phyloP scores from a whole-genome alignment of 257 asterid species.

The Ilex asprella region DNA sequence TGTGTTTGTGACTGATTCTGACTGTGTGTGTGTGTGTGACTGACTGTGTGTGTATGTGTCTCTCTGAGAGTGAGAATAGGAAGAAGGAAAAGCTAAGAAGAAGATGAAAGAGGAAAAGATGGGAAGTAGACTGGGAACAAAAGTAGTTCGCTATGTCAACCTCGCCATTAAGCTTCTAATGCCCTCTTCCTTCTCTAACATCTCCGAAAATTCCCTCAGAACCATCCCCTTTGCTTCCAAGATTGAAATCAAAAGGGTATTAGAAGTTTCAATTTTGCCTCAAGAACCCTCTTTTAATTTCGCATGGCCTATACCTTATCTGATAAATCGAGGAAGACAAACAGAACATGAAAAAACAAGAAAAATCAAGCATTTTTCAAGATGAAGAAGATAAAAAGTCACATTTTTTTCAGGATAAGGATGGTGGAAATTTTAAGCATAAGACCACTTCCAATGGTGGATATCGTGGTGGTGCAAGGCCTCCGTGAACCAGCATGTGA shows the following conservation, averaged over 20 bases:
- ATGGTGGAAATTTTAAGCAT: slow-evolving; percentile 25
- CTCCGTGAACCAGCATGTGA: slow-evolving; percentile 88
- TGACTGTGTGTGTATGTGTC: too few species aligned
- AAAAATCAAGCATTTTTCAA: slow-evolving; percentile 70
- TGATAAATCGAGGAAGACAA: slow-evolving; percentile 60
- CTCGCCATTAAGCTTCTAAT: slow-evolving; percentile 81
- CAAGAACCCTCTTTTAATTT: slow-evolving; percentile 54
- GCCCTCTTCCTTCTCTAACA: slow-evolving; percentile 80
- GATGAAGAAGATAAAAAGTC: slow-evolving; percentile 62
- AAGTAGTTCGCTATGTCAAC: slow-evolving; percentile 70
- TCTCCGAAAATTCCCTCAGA: slow-evolving; percentile 83
- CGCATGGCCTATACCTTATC: slow-evolving; percentile 67
- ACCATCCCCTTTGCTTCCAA: slow-evolving; percentile 93
- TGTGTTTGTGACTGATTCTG: too few species aligned
- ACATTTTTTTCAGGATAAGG: slow-evolving; percentile 82
- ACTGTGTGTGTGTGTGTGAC: too few species aligned
- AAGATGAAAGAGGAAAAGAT: slow-evolving; percentile 16
- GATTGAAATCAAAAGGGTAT: slow-evolving; percentile 91
- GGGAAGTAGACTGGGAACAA: slow-evolving; percentile 77
- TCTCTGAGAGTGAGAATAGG: too few species aligned
- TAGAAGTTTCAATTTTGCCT: slow-evolving; percentile 91
- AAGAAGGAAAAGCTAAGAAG: not conserved
- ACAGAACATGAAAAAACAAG: slow-evolving; percentile 38
- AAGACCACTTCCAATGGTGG: slow-evolving; percentile 22
- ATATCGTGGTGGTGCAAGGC: slow-evolving; percentile 26